Conservation (phyloP, 176 grass and related monocot genomes). For the Rhynchospora tenuis region DNA sequence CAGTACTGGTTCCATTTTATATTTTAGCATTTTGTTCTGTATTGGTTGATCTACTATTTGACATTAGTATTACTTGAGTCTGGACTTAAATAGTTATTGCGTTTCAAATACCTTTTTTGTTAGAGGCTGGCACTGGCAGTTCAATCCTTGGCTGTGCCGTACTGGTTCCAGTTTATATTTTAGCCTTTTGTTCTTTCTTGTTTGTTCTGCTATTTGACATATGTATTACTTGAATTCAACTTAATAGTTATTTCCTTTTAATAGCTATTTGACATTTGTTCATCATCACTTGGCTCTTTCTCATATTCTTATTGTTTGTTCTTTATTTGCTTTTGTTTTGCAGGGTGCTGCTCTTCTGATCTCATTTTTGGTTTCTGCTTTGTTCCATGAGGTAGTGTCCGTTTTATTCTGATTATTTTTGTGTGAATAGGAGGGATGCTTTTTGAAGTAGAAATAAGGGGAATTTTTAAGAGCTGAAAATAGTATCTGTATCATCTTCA, state of each 20-base stretch:
- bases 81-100: not conserved
- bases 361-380: constrained; percentile 83
- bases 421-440: not conserved
- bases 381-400: constrained; percentile 89
- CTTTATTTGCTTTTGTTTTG: constrained; percentile 29
- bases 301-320: not conserved
- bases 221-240: not conserved
- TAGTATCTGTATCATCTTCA: not conserved
- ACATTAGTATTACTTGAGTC: not conserved
- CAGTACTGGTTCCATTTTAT: not conserved
- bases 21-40: not conserved
- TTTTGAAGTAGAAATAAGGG: not conserved
- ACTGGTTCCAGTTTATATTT: not conserved
- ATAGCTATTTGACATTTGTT: not conserved
- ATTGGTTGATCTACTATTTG: not conserved
- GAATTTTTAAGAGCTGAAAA: not conserved
- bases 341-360: constrained; percentile 84
- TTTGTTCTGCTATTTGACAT: not conserved
- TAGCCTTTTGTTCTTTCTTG: not conserved
- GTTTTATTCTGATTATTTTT: constrained; percentile 1
- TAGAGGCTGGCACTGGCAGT: not conserved
- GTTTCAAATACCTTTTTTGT: not conserved
- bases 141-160: not conserved
- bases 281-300: not conserved
- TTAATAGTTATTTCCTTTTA: not conserved